Conservation (phyloP, 345 rosid species). For the Reutealis trisperma region DNA sequence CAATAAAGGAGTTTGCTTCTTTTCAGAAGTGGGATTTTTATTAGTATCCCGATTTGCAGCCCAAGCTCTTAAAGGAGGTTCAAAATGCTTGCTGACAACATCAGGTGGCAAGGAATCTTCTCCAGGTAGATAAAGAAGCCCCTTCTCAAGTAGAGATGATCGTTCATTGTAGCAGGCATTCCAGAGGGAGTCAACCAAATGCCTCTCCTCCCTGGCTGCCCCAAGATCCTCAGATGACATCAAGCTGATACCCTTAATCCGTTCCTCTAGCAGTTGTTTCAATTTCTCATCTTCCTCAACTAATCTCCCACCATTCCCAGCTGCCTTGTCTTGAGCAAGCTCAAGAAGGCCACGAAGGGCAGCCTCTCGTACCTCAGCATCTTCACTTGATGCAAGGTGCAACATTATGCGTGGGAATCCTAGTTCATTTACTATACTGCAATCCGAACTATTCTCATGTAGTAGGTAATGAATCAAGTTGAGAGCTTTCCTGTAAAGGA, state of each 20-base stretch:
- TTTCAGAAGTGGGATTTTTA: conserved; percentile 39
- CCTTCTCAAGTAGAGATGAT: conserved; percentile 63
- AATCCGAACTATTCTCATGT: conserved; percentile 72
- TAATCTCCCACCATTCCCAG: conserved; percentile 37
- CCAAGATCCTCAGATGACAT: conserved; percentile 82
- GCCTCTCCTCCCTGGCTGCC: conserved; percentile 83
- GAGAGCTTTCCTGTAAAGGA: conserved; percentile 96
- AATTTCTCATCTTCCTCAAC: conserved; percentile 56
- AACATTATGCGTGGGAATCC: conserved; percentile 80
- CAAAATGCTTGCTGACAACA: conserved; percentile 72
- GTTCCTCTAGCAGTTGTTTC: conserved; percentile 69
- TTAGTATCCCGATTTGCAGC: conserved; percentile 43
- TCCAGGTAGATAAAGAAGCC: conserved; percentile 73
- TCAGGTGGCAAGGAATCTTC: conserved; percentile 75
- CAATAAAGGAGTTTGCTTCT: conserved; percentile 61
- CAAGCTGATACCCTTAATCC: conserved; percentile 51
- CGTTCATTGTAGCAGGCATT: conserved; percentile 65
- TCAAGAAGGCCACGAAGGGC: conserved; percentile 75
- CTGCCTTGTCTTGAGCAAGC: conserved; percentile 52
- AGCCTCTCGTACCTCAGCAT: conserved; percentile 76
- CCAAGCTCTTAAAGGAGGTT: conserved; percentile 79
- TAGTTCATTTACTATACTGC: conserved; percentile 56
- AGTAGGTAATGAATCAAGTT: conserved; percentile 84
- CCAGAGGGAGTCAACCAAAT: conserved; percentile 80
- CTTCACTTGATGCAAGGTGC: conserved; percentile 81